Conservation (phyloP, 768 basidiomycete species). For the Agrocybe chaxingu region DNA sequence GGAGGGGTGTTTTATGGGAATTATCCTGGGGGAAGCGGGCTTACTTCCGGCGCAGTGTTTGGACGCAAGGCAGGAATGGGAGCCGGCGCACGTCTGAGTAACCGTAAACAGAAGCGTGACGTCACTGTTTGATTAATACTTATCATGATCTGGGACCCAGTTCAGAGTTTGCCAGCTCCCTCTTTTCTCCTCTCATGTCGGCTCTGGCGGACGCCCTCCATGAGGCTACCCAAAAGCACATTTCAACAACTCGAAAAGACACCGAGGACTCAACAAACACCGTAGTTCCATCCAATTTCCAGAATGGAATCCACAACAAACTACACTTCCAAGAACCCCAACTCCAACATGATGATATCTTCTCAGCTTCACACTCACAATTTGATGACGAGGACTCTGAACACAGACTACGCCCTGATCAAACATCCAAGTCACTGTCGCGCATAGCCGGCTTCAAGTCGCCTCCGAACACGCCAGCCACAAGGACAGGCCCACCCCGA, state of each 20-base stretch:
- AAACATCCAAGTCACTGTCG: conserved; percentile 14
- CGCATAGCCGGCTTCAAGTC: conserved; percentile 24
- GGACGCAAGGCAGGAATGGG: conserved; percentile 51
- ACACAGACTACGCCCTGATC: conserved; percentile 8
- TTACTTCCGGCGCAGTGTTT: conserved; percentile 65
- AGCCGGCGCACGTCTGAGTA: conserved; percentile 29
- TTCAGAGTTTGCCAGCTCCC: conserved; percentile 11
- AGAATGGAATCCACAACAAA: conserved; percentile 1
- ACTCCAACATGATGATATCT: neutral
- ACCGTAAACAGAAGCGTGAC: conserved; percentile 11
- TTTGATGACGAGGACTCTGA: conserved; percentile 6
- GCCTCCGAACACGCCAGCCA: conserved; percentile 50
- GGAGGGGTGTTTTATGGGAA: conserved; percentile 62
- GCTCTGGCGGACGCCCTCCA: conserved; percentile 22
- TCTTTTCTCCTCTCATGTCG: conserved; percentile 7
- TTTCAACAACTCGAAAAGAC: neutral
- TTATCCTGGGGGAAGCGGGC: conserved; percentile 68
- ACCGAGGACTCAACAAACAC: conserved; percentile 15
- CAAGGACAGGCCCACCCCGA: conserved; percentile 70
- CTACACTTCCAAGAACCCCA: conserved; percentile 6
- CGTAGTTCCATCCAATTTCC: conserved; percentile 5
- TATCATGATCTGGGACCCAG: neutral
- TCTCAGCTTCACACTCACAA: neutral
- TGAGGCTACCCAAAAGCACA: conserved; percentile 4
- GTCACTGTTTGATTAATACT: conserved; percentile 9